phyloP scores from a whole-genome alignment of 1,284 basidiomycete genomes.

The Jaminaea rosea region DNA sequence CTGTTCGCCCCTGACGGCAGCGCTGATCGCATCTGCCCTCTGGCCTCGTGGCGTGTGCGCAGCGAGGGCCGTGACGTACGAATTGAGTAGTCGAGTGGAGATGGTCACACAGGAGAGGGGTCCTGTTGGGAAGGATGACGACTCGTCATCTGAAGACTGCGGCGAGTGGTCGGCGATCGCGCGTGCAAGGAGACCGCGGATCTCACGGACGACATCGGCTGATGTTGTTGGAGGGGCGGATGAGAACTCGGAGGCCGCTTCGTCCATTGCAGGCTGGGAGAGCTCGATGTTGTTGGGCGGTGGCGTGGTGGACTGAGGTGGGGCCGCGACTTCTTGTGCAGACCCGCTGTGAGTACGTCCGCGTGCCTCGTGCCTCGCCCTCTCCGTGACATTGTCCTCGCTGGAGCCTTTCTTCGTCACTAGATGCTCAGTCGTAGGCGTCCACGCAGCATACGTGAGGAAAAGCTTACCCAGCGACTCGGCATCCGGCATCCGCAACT shows the following conservation, averaged over 20 bases:
- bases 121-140: slow-evolving; percentile 7
- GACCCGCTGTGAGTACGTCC: too few species aligned
- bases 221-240: slow-evolving; percentile 58
- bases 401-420: too few species aligned
- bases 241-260: background rate
- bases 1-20: slow-evolving; percentile 4
- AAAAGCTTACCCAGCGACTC: slow-evolving; percentile 74
- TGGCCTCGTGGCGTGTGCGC: slow-evolving; percentile 51
- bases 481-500: slow-evolving; percentile 55
- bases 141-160: too few species aligned
- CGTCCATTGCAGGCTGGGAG: background rate
- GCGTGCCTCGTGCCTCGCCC: too few species aligned
- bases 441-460: slow-evolving; percentile 75
- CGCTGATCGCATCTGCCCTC: slow-evolving; percentile 31
- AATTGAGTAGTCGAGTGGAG: slow-evolving; percentile 63
- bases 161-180: slow-evolving; percentile 58
- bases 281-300: too few species aligned
- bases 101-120: slow-evolving; percentile 58
- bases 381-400: too few species aligned
- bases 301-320: too few species aligned
- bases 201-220: slow-evolving; percentile 67
- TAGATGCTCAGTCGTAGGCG: too few species aligned
- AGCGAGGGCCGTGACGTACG: slow-evolving; percentile 67
- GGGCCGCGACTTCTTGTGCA: too few species aligned
- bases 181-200: slow-evolving; percentile 60